Conservation (phyloP, 805 yeast genomes). For the Yamadazyma olivae region DNA sequence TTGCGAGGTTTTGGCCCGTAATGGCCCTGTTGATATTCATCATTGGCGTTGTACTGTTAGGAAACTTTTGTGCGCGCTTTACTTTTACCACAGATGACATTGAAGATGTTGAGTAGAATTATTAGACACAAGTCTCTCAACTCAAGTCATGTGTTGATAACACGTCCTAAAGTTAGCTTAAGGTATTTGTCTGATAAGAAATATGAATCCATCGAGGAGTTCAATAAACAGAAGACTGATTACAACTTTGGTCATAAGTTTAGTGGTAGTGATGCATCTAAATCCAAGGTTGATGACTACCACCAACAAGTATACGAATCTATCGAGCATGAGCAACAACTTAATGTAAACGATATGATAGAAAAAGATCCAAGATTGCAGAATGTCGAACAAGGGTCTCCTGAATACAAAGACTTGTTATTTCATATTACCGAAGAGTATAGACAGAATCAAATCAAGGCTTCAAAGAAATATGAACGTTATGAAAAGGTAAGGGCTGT, state of each 20-base stretch:
- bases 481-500: constrained; percentile 45
- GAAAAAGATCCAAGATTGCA: constrained; percentile 31
- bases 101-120: no score
- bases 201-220: constrained; percentile 28
- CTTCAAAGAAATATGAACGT: constrained; percentile 32
- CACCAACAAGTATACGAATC: constrained; percentile 11
- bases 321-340: constrained; percentile 14
- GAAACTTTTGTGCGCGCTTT: no score
- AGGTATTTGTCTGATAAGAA: constrained; percentile 1
- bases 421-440: constrained; percentile 24
- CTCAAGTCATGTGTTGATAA: no score
- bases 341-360: constrained; percentile 20
- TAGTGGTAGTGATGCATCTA: background rate
- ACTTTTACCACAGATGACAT: no score
- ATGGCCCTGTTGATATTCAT: no score
- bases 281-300: constrained; percentile 4
- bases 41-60: no score
- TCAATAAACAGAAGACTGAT: constrained; percentile 30
- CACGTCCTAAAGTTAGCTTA: no score
- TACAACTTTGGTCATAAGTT: constrained; percentile 8
- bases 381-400: constrained; percentile 25
- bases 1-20: background rate
- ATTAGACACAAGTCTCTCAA: no score
- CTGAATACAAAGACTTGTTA: constrained; percentile 35
- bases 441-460: constrained; percentile 22